These are phyloP conservation scores for Claviceps sp. DNA, from an alignment of 2,329 filamentous ascomycete species.

Conservation along the genomic window DNA sequence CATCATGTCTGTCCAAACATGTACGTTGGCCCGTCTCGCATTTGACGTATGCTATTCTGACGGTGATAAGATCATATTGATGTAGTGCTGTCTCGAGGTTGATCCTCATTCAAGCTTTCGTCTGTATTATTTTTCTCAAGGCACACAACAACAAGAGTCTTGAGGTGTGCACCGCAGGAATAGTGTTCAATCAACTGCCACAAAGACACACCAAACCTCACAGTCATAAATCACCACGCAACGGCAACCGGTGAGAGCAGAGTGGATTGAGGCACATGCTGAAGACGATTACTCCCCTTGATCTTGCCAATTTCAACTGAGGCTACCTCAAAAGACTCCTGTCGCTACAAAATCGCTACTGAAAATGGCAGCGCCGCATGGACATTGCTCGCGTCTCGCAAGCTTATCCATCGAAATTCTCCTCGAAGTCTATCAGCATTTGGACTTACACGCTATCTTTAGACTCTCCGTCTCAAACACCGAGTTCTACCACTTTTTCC, in stretches of 20 bases:
- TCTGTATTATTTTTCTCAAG: background rate
- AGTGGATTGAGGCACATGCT: background rate
- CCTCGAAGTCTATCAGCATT: conserved; percentile 31
- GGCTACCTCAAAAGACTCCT: background rate
- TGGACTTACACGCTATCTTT: conserved; percentile 28
- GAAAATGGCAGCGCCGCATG: conserved; percentile 10
- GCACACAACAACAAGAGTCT: background rate
- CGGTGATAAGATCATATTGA: background rate
- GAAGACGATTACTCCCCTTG: no score
- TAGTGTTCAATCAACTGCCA: background rate
- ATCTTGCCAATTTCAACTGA: background rate
- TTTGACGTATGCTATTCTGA: background rate
- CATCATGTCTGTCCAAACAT: conserved; percentile 1
- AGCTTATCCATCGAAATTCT: conserved; percentile 32
- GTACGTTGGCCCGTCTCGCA: background rate
- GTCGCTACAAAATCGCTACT: background rate
- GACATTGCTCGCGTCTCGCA: conserved; percentile 12
- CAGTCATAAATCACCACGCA: background rate
- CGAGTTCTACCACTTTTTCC: conserved; percentile 27
- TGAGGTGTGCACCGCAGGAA: background rate
- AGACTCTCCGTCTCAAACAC: conserved; percentile 25
- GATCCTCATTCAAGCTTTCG: conserved; percentile 9
- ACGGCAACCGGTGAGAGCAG: background rate
- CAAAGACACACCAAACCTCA: background rate
- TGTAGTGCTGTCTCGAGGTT: background rate